Percentiles rank a stretch among this genome's conserved stretches.
Evolutionary conservation across 148 eudicot species (phyloP).

Genomic region (Vaccinium macrocarpon): DNA sequence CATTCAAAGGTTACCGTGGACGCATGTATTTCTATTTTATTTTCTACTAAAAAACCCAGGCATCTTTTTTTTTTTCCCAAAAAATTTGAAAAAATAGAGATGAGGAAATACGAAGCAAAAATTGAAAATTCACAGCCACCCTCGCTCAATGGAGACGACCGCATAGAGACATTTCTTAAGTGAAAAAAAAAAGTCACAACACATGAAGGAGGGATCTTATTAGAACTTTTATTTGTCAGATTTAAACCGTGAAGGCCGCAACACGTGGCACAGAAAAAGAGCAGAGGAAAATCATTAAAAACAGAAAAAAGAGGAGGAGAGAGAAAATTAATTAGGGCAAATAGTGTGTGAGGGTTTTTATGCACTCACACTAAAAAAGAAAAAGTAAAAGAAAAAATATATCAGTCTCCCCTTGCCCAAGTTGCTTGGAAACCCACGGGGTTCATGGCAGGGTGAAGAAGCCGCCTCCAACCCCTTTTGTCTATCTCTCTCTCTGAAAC

Average conservation of each 20-base stretch:
- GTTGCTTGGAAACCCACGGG: conserved; percentile 19
- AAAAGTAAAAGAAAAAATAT: not conserved
- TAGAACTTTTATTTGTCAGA: conserved; percentile 19
- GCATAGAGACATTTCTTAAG: not conserved
- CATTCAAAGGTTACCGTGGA: not conserved
- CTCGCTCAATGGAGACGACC: conserved; percentile 11
- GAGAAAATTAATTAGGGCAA: conserved; percentile 17
- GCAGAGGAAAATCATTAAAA: not conserved
- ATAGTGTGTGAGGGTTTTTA: not conserved
- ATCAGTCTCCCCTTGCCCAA: not conserved
- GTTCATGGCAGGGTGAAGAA: conserved; percentile 3
- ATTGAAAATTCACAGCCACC: not conserved
- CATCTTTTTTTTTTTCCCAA: no score
- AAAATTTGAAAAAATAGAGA: not conserved
- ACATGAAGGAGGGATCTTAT: not conserved
- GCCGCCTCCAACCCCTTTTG: conserved; percentile 19
- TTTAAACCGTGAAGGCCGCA: conserved; percentile 13
- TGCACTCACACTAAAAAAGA: not conserved
- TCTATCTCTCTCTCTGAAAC: conserved; percentile 8
- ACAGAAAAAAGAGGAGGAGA: not conserved
- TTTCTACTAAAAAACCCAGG: no score
- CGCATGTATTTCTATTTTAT: no score
- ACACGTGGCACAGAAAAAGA: conserved; percentile 20
- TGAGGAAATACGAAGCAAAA: not conserved
- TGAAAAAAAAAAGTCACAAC: not conserved